These are phyloP conservation scores for Psophocarpus tetragonolobus DNA, from an alignment of 306 rosid genomes.

Conservation along the genomic window DNA sequence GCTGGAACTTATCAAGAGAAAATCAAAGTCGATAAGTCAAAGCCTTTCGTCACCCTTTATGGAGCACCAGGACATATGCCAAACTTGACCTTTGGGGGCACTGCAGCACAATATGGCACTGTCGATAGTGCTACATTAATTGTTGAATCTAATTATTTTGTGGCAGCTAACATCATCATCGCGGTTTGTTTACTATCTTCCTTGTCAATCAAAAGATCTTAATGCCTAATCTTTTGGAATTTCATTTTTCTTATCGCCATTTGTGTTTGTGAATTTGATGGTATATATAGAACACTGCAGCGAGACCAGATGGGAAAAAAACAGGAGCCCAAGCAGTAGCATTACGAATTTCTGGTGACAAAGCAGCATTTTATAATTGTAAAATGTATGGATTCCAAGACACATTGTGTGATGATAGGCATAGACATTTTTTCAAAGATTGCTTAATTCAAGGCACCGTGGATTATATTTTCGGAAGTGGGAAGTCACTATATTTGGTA, in stretches of 20 bases:
- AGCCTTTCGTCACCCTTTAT: conserved; percentile 53
- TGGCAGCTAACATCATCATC: background rate
- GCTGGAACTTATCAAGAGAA: conserved; percentile 61
- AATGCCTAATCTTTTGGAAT: background rate
- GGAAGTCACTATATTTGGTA: conserved; percentile 32
- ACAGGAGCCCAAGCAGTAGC: conserved; percentile 29
- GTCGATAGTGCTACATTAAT: conserved; percentile 49
- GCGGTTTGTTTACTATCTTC: background rate
- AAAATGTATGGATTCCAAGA: background rate
- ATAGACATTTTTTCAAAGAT: conserved; percentile 26
- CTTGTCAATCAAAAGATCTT: background rate
- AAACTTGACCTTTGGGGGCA: conserved; percentile 45
- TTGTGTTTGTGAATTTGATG: background rate
- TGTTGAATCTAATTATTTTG: background rate
- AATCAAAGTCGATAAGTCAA: conserved; percentile 39
- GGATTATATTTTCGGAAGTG: conserved; percentile 38
- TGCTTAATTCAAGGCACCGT: conserved; percentile 28
- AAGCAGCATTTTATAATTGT: conserved; percentile 30
- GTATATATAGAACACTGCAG: conserved; percentile 27
- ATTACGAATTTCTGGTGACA: conserved; percentile 35
- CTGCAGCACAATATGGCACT: conserved; percentile 46
- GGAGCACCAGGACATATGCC: conserved; percentile 44
- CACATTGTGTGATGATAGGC: conserved; percentile 24
- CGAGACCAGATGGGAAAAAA: background rate
- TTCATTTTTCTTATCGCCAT: background rate